Percentiles rank a stretch among this genome's conserved stretches.
phyloP scores from a whole-genome alignment of 345 rosid species.

The Leavenworthia alabamica region DNA sequence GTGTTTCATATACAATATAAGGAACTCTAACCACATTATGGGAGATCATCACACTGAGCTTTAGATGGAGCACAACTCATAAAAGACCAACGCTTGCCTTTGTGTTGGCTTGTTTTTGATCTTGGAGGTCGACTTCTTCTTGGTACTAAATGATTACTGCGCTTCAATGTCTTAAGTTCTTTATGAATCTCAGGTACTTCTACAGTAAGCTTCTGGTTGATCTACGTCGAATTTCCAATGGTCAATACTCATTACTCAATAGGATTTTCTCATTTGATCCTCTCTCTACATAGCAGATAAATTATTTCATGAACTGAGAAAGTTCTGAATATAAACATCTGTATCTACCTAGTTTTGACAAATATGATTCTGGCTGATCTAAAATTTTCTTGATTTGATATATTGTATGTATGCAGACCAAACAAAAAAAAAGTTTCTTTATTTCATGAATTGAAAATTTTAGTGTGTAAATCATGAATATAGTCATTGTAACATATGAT shows the following conservation, averaged over 20 bases:
- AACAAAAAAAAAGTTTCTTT: background rate
- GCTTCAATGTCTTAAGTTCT: background rate
- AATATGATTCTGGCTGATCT: background rate
- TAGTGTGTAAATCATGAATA: background rate
- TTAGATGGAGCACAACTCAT: conserved; percentile 36
- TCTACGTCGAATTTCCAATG: conserved; percentile 42
- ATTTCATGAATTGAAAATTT: background rate
- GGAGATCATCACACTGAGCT: conserved; percentile 1
- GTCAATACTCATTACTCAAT: conserved; percentile 35
- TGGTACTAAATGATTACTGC: conserved; percentile 3
- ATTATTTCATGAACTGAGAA: conserved; percentile 15
- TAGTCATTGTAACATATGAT: background rate
- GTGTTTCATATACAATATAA: conserved; percentile 1
- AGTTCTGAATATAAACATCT: background rate
- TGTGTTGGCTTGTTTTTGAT: background rate
- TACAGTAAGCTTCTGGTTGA: conserved; percentile 21
- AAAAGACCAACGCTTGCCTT: conserved; percentile 36
- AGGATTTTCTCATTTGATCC: conserved; percentile 23
- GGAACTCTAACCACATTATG: background rate
- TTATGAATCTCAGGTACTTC: conserved; percentile 20
- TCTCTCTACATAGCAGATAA: conserved; percentile 22
- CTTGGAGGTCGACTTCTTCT: conserved; percentile 19
- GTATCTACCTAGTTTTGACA: background rate
- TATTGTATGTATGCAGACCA: conserved; percentile 4
- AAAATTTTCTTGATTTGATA: background rate